Conservation (phyloP, 164 flowering plant species). For the Sedum album region DNA sequence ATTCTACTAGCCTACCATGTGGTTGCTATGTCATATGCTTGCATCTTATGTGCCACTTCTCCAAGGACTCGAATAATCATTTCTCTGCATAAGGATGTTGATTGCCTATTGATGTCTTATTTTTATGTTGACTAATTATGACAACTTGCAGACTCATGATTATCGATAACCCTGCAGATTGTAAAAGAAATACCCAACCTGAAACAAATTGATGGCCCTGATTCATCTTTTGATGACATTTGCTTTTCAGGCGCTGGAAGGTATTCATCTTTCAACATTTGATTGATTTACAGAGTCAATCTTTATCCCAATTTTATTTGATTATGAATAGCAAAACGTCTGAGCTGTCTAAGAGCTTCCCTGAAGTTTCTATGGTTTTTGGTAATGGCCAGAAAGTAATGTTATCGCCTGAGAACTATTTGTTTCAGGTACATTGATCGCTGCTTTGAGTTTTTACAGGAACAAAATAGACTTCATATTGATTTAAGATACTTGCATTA, state of each 20-base stretch:
- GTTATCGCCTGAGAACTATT: background rate
- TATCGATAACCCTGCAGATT: slow-evolving; percentile 32
- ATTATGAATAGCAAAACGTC: background rate
- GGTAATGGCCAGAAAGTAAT: background rate
- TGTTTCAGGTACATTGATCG: background rate
- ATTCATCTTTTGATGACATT: slow-evolving; percentile 75
- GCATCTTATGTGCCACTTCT: background rate
- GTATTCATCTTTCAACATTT: slow-evolving; percentile 24
- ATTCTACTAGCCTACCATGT: background rate
- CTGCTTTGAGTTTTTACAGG: background rate
- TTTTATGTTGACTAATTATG: background rate
- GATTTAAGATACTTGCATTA: background rate
- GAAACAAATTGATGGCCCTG: slow-evolving; percentile 71
- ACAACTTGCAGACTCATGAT: background rate
- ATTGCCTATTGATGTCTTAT: background rate
- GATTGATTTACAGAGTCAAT: background rate
- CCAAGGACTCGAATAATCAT: no score
- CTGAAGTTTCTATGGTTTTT: background rate
- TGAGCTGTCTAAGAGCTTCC: background rate
- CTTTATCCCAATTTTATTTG: background rate
- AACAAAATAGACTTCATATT: background rate
- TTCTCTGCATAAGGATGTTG: background rate
- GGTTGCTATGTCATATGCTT: background rate
- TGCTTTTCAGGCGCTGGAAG: slow-evolving; percentile 89
- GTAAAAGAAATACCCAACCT: slow-evolving; percentile 33